Evolutionary conservation across 257 asterid species (phyloP).

Genomic region (Nicotiana sylvestris): DNA sequence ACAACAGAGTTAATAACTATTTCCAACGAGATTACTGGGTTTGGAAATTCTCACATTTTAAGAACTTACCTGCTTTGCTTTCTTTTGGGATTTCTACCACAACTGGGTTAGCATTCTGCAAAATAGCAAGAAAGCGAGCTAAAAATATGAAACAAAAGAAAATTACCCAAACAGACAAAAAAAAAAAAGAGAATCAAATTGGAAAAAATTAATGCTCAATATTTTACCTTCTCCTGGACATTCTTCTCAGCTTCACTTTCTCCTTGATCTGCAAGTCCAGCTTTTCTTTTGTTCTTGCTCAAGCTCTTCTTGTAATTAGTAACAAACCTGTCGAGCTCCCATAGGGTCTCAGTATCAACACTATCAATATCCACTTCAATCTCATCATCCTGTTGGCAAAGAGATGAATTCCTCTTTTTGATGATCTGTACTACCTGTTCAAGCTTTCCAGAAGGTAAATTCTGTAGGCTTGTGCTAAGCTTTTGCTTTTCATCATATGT

Average conservation of each 20-base stretch:
- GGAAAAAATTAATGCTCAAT: neutral
- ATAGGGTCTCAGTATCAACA: slow-evolving; percentile 87
- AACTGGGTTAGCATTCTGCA: slow-evolving; percentile 39
- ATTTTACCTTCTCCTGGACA: slow-evolving; percentile 49
- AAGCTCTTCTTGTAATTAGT: slow-evolving; percentile 65
- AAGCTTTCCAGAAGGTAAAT: slow-evolving; percentile 83
- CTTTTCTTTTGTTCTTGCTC: slow-evolving; percentile 70
- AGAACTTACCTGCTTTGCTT: slow-evolving; percentile 43
- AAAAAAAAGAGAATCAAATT: neutral
- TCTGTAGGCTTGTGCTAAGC: slow-evolving; percentile 67
- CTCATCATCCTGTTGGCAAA: slow-evolving; percentile 83
- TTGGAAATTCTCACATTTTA: neutral
- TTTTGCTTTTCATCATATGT: slow-evolving; percentile 89
- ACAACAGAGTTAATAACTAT: slow-evolving; percentile 11
- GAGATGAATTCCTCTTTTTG: slow-evolving; percentile 70
- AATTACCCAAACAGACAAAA: neutral
- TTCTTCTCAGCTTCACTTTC: slow-evolving; percentile 31
- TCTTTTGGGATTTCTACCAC: slow-evolving; percentile 41
- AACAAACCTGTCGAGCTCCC: slow-evolving; percentile 96
- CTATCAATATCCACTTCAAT: slow-evolving; percentile 88
- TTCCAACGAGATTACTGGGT: neutral
- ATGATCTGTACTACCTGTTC: slow-evolving; percentile 75
- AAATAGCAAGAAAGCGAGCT: neutral
- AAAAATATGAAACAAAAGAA: neutral
- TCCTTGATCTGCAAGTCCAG: slow-evolving; percentile 42